Conservation (phyloP, 1,284 basidiomycete species). For the Marasmius sp. region DNA sequence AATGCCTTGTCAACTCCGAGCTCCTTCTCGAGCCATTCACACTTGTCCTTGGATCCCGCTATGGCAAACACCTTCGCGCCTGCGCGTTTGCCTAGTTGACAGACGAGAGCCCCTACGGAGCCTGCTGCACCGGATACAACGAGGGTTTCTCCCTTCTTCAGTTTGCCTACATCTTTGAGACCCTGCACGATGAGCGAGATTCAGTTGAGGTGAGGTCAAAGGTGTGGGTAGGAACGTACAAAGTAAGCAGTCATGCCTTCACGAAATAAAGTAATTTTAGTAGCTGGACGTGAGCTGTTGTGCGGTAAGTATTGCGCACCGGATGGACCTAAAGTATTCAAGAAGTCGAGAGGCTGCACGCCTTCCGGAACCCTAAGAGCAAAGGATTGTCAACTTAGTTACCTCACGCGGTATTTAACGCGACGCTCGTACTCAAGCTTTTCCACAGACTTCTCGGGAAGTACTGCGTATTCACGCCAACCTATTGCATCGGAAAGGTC, state of each 20-base stretch:
- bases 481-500: constrained; percentile 37
- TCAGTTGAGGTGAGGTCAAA: not conserved
- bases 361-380: constrained; percentile 52
- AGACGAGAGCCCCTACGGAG: constrained; percentile 75
- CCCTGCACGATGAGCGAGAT: constrained; percentile 47
- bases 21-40: constrained; percentile 77
- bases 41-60: constrained; percentile 75
- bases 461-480: constrained; percentile 77
- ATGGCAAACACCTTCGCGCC: constrained; percentile 86
- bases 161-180: constrained; percentile 73
- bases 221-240: constrained; percentile 36
- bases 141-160: constrained; percentile 82
- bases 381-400: not conserved
- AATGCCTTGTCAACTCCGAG: constrained; percentile 82
- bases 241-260: constrained; percentile 85
- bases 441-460: constrained; percentile 53
- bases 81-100: constrained; percentile 74
- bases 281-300: no score
- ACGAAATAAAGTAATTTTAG: constrained; percentile 35
- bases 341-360: constrained; percentile 66
- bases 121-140: constrained; percentile 89
- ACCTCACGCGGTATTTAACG: not conserved
- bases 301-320: not conserved
- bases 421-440: constrained; percentile 49
- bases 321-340: constrained; percentile 67